Evolutionary conservation across 768 basidiomycete genomes (phyloP), one percentile per base, ranked within the genome.

Genomic region (Tylopilus vinaceipallidus): DNA sequence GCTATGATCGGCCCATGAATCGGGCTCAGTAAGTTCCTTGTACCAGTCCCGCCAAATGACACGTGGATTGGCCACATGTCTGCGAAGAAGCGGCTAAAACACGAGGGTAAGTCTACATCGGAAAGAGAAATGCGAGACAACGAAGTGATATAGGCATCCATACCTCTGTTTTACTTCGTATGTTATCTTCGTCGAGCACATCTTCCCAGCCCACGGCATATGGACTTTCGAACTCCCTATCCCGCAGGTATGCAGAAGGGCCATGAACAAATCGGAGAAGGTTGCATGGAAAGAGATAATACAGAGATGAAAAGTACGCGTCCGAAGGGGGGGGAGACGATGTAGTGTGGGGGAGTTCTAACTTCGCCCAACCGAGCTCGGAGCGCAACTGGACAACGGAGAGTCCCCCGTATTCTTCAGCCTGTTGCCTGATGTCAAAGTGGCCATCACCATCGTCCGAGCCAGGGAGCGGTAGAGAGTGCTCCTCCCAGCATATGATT

Each of bases 201-300:
- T 82, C 71, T 42, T 79, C 77, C 93, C 93, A 95, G 30, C 73
- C 74, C 37, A 83, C 74, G n/a, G 73, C 72, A 57, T 86, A 91
- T 2, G 88, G 81, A 42, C 80, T 78, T 40, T 76, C 68, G 30
- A 79, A 68, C 4, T 64, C 61, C 56, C 71, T 76, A 22, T 78
- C 75, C 8, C 64, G 67, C 16, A 97, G 69, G 57, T 91, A 93
- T 32, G 69, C 65, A 9, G 76, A 74, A 1, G 94, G 90, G 42
- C 76, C 72, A 44, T 83, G 81, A 45, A 94, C 68, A 66, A 97
- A 97, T 46, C 78, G 79, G 50, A 95, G 73, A 35, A 89, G 75
- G 71, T 95, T 97, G 69, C 85, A 88, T 1, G 94, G 94, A 72
- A 91, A 97, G 41, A 94, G 80, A 59, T 91, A 94, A 70, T 95